Conservation (phyloP, 1,284 basidiomycete species). For the Mycena sp. region DNA sequence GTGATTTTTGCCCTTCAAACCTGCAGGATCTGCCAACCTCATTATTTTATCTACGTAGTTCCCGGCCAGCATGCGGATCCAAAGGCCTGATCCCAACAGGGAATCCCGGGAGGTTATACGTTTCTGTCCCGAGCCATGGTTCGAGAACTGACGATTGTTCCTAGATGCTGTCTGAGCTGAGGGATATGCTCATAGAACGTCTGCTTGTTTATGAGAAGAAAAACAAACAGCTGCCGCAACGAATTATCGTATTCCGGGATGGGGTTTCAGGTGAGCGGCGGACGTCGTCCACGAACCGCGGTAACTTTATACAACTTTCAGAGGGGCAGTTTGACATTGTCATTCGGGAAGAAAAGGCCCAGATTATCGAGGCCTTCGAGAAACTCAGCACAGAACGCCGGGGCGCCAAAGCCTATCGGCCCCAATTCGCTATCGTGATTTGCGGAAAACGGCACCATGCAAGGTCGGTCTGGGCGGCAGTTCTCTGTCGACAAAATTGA, state of each 20-base stretch:
- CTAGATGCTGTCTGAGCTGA: slow-evolving; percentile 68
- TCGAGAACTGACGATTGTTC: slow-evolving; percentile 7
- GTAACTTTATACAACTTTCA: neutral
- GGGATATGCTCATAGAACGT: slow-evolving; percentile 74
- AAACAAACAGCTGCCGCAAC: slow-evolving; percentile 63
- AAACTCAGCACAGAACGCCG: slow-evolving; percentile 54
- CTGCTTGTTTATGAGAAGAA: slow-evolving; percentile 64
- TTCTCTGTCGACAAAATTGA: slow-evolving; percentile 28
- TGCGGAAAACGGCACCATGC: slow-evolving; percentile 86
- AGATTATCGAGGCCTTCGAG: slow-evolving; percentile 66
- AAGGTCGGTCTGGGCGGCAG: slow-evolving; percentile 36
- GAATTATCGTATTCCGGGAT: slow-evolving; percentile 78
- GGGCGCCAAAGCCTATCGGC: slow-evolving; percentile 57
- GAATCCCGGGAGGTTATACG: slow-evolving; percentile 62
- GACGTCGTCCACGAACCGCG: neutral
- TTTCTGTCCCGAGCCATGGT: neutral
- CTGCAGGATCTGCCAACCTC: too few relatives aligned
- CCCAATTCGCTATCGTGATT: slow-evolving; percentile 74
- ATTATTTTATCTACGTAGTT: slow-evolving; percentile 54
- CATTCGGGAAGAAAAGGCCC: slow-evolving; percentile 62
- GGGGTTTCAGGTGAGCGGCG: slow-evolving; percentile 70
- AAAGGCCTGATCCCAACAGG: slow-evolving; percentile 54
- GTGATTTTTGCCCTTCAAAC: neutral
- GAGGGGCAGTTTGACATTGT: slow-evolving; percentile 77
- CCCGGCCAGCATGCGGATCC: slow-evolving; percentile 72